phyloP scores from a whole-genome alignment of 257 asterid species.

The Ehretia macrophylla region DNA sequence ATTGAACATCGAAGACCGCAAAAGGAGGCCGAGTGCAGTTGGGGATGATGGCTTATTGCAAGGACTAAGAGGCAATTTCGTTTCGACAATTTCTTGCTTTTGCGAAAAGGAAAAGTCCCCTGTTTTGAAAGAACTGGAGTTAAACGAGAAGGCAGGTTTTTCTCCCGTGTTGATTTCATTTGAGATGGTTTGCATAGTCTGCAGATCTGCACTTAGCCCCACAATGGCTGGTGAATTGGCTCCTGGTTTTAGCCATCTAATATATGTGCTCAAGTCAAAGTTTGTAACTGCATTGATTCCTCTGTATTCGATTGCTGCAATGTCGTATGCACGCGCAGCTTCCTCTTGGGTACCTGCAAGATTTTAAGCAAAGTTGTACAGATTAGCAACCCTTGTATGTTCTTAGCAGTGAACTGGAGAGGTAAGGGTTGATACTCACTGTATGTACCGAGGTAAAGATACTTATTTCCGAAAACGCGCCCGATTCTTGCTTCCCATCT shows the following conservation, averaged over 20 bases:
- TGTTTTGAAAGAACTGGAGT: slow-evolving; percentile 20
- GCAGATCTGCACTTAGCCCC: slow-evolving; percentile 13
- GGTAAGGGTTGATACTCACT: slow-evolving; percentile 24
- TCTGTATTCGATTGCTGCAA: slow-evolving; percentile 75
- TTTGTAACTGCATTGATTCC: slow-evolving; percentile 69
- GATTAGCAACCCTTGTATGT: background rate
- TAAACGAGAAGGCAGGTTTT: slow-evolving; percentile 22
- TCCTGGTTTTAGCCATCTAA: slow-evolving; percentile 53
- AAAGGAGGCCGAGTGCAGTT: slow-evolving; percentile 63
- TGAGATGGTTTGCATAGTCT: slow-evolving; percentile 9
- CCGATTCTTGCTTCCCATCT: slow-evolving; percentile 89
- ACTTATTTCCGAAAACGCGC: slow-evolving; percentile 63
- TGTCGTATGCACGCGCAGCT: slow-evolving; percentile 69
- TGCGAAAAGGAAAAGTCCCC: slow-evolving; percentile 33
- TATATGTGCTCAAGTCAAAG: slow-evolving; percentile 57
- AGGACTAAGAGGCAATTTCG: slow-evolving; percentile 57
- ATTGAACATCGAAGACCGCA: slow-evolving; percentile 61
- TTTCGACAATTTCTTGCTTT: slow-evolving; percentile 53
- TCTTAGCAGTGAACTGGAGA: background rate
- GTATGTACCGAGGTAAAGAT: slow-evolving; percentile 68
- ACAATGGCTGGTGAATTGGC: slow-evolving; percentile 24
- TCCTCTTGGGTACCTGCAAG: slow-evolving; percentile 72
- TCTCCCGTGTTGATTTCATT: slow-evolving; percentile 20
- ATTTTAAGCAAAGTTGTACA: background rate
- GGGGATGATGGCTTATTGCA: slow-evolving; percentile 43